Evolutionary conservation across 1,284 basidiomycete species (phyloP).

Genomic region (Ustilago esculenta): DNA sequence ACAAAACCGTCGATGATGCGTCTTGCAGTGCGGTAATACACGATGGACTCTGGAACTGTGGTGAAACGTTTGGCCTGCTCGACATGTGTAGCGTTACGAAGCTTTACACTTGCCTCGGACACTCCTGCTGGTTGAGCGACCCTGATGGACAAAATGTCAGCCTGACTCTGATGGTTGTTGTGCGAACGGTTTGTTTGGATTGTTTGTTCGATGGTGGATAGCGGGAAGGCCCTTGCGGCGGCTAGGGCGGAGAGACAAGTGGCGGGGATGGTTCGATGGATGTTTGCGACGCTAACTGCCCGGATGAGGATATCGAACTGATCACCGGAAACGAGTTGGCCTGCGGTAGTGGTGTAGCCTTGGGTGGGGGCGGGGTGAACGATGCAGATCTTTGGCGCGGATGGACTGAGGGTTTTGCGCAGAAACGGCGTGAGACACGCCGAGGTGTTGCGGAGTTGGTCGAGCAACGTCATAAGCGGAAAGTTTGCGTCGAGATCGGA

Average conservation of each 20-base stretch:
- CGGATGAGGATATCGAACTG: slow-evolving; percentile 58
- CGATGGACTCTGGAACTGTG: slow-evolving; percentile 35
- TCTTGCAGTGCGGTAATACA: slow-evolving; percentile 57
- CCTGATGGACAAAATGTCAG: slow-evolving; percentile 35
- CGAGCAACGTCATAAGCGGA: slow-evolving; percentile 40
- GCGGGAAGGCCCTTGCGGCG: slow-evolving; percentile 28
- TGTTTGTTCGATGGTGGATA: slow-evolving; percentile 43
- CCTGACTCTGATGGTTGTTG: too few relatives aligned
- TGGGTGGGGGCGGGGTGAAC: slow-evolving; percentile 39
- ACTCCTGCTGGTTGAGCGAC: slow-evolving; percentile 65
- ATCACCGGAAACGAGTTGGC: slow-evolving; percentile 8
- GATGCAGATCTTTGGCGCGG: slow-evolving; percentile 65
- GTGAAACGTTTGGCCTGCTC: slow-evolving; percentile 3
- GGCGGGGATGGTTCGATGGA: slow-evolving; percentile 62
- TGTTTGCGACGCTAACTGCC: slow-evolving; percentile 56
- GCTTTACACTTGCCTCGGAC: slow-evolving; percentile 48
- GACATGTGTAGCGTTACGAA: not conserved
- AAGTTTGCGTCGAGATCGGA: slow-evolving; percentile 52
- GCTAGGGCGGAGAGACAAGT: slow-evolving; percentile 62
- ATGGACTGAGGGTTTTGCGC: slow-evolving; percentile 32
- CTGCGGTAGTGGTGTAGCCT: slow-evolving; percentile 53
- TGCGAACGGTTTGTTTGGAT: too few relatives aligned
- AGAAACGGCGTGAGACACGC: slow-evolving; percentile 37
- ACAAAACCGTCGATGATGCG: slow-evolving; percentile 55
- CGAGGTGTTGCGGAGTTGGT: slow-evolving; percentile 44